Conservation (phyloP, 495 filamentous ascomycete species). For the Penicillium daleae region DNA sequence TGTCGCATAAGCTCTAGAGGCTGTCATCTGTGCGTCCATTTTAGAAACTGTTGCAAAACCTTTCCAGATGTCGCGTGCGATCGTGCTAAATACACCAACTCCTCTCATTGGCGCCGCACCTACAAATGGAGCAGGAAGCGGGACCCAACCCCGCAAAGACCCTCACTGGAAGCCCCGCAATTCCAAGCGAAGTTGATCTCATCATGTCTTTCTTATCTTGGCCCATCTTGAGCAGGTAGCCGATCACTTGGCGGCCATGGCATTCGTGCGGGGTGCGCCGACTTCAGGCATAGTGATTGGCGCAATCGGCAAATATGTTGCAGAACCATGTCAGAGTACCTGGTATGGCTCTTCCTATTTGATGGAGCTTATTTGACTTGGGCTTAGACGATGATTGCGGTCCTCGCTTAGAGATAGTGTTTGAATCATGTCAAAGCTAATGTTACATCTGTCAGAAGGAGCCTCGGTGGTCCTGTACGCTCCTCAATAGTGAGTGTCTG, state of each 20-base stretch:
- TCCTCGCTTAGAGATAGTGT: constrained; percentile 19
- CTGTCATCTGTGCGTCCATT: neutral
- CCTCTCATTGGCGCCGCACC: neutral
- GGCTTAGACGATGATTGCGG: neutral
- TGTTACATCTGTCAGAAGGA: constrained; percentile 7
- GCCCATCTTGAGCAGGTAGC: neutral
- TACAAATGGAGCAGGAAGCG: neutral
- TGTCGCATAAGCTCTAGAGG: neutral
- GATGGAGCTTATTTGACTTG: constrained; percentile 5
- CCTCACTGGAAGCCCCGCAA: neutral
- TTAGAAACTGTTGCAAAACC: neutral
- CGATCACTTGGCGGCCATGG: constrained; percentile 17
- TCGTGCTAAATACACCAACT: neutral
- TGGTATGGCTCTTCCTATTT: neutral
- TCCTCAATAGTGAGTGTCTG: constrained; percentile 13
- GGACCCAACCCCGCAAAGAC: neutral
- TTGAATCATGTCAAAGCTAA: constrained; percentile 10
- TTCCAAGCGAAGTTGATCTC: neutral
- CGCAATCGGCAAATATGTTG: constrained; percentile 13
- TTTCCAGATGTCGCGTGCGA: neutral
- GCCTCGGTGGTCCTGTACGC: constrained; percentile 3
- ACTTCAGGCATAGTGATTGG: constrained; percentile 6
- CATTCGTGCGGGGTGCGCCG: constrained; percentile 23
- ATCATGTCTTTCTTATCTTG: neutral
- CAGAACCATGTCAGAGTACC: neutral